phyloP scores from a whole-genome alignment of 805 yeast species.

The Ogataea pignaliae region DNA sequence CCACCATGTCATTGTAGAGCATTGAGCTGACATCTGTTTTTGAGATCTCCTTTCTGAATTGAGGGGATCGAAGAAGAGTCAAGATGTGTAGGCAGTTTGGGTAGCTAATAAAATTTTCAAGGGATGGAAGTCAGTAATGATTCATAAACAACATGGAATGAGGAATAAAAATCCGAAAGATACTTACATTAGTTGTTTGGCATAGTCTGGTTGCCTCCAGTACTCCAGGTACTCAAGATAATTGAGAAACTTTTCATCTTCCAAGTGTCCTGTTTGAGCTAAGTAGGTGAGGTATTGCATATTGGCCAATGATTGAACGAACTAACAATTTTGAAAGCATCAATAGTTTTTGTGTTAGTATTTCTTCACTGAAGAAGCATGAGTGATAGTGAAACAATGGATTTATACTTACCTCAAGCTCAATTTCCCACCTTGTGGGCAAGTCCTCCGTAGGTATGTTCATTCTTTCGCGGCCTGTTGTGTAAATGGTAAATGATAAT shows the following conservation, averaged over 20 bases:
- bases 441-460: slow-evolving; percentile 27
- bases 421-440: slow-evolving; percentile 87
- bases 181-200: slow-evolving; percentile 55
- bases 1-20: slow-evolving; percentile 72
- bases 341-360: slow-evolving; percentile 1
- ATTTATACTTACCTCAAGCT: slow-evolving; percentile 54
- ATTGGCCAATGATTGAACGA: slow-evolving; percentile 88
- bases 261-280: slow-evolving; percentile 77
- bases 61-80: slow-evolving; percentile 51
- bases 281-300: slow-evolving; percentile 81
- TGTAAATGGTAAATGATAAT: too few relatives aligned
- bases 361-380: not conserved
- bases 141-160: not conserved
- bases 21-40: slow-evolving; percentile 54
- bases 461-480: not conserved
- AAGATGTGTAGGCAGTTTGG: slow-evolving; percentile 87
- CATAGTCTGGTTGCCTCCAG: slow-evolving; percentile 74
- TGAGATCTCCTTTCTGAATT: slow-evolving; percentile 51
- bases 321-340: slow-evolving; percentile 33
- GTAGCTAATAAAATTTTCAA: slow-evolving; percentile 37
- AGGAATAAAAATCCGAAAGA: not conserved
- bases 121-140: not conserved
- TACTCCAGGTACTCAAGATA: slow-evolving; percentile 80
- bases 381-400: too few relatives aligned
- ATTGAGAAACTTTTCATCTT: slow-evolving; percentile 65